phyloP scores from a whole-genome alignment of 108 stramenopile genomes.

The Pseudonitzschia delicatissima region DNA sequence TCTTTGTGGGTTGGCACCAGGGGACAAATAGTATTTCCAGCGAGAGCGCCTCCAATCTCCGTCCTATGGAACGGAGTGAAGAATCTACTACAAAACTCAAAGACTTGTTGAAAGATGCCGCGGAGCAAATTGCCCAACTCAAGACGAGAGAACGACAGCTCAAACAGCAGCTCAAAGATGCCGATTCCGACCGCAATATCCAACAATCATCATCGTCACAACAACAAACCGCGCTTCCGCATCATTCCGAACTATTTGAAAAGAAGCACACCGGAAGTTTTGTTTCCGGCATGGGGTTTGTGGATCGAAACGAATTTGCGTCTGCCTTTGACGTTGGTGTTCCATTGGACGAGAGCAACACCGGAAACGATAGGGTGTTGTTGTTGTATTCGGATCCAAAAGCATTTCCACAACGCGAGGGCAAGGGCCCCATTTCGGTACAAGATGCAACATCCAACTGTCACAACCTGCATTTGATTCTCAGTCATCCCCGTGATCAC shows the following conservation, averaged over 20 bases:
- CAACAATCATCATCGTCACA: background rate
- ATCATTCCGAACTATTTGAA: background rate
- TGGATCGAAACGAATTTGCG: slow-evolving; percentile 26
- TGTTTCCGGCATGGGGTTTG: slow-evolving; percentile 4
- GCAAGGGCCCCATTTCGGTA: slow-evolving; percentile 20
- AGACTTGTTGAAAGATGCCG: background rate
- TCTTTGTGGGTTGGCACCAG: background rate
- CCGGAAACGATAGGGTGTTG: slow-evolving; percentile 15
- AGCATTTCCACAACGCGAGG: slow-evolving; percentile 19
- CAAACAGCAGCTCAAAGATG: background rate
- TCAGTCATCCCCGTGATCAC: slow-evolving; percentile 38
- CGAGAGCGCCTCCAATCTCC: background rate
- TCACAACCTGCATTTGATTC: slow-evolving; percentile 57
- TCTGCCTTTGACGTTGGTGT: slow-evolving; percentile 22
- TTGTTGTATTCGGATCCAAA: slow-evolving; percentile 16
- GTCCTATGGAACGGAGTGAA: background rate
- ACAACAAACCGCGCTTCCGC: background rate
- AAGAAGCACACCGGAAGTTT: background rate
- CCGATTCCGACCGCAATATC: background rate
- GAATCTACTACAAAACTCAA: background rate
- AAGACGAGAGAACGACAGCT: background rate
- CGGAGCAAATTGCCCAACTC: background rate
- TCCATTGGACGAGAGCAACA: slow-evolving; percentile 24
- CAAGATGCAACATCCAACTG: slow-evolving; percentile 60
- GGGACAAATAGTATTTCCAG: background rate